Evolutionary conservation across 2,329 filamentous ascomycete genomes (phyloP).

Genomic region (Aspergillus candidus): DNA sequence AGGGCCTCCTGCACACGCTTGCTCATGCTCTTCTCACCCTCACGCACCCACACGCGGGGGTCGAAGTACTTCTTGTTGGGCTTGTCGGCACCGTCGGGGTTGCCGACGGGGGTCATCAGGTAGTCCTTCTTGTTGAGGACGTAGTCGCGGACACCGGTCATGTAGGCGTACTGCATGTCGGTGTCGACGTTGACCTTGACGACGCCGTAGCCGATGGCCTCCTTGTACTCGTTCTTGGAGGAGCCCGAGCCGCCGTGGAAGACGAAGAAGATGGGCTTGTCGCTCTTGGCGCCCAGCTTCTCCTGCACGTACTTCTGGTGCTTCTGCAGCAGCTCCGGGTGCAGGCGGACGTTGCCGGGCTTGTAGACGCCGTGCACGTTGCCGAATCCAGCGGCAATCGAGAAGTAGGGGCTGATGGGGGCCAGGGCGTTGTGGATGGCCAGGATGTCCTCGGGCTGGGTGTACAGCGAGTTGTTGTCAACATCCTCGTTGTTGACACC

Average conservation of each 20-base stretch:
- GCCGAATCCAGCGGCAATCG: conserved; percentile 94
- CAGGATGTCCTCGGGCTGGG: conserved; percentile 93
- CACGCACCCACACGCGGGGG: conserved; percentile 87
- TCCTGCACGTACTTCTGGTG: conserved; percentile 89
- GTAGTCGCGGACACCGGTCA: conserved; percentile 89
- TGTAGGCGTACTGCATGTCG: conserved; percentile 93
- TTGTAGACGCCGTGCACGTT: conserved; percentile 99
- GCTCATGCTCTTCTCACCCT: conserved; percentile 94
- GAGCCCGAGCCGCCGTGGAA: conserved; percentile 98
- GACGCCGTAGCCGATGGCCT: conserved; percentile 87
- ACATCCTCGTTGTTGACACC: conserved; percentile 98
- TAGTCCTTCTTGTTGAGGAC: conserved; percentile 94
- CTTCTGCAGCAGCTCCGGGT: conserved; percentile 92
- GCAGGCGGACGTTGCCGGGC: conserved; percentile 92
- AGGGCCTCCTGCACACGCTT: conserved; percentile 73
- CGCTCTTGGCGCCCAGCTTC: conserved; percentile 62
- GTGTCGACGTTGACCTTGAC: conserved; percentile 99
- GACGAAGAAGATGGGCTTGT: conserved; percentile 97
- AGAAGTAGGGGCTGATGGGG: conserved; percentile 91
- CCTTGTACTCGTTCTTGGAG: conserved; percentile 79
- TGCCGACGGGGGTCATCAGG: conserved; percentile 77
- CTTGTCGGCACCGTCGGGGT: conserved; percentile 93
- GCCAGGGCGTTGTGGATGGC: conserved; percentile 81
- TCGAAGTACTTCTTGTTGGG: conserved; percentile 97
- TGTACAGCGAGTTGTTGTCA: conserved; percentile 96